Conservation (phyloP, 176 grass and related monocot species). For the Aegilops umbellulata region DNA sequence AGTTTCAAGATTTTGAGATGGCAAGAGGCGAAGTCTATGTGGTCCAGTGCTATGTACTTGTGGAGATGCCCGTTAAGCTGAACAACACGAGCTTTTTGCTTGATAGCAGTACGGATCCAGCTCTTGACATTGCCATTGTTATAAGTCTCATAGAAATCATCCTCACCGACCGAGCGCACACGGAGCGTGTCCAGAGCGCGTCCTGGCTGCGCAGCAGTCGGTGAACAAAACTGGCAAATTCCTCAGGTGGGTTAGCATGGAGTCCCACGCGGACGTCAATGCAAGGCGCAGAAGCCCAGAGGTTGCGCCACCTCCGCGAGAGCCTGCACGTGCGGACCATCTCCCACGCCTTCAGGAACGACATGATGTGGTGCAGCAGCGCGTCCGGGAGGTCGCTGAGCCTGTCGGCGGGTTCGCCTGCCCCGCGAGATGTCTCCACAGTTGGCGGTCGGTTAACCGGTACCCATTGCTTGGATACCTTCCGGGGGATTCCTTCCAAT, state of each 20-base stretch:
- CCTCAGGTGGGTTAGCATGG: not conserved
- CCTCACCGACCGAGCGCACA: not conserved
- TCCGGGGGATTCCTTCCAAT: not conserved
- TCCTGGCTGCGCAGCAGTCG: not conserved
- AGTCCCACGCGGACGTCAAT: not conserved
- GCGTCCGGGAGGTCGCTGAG: not conserved
- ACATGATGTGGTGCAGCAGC: not conserved
- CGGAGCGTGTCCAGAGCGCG: not conserved
- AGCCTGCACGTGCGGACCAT: not conserved
- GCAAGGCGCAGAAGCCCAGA: not conserved
- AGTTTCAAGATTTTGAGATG: conserved; percentile 12
- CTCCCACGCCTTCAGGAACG: not conserved
- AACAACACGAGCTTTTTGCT: not conserved
- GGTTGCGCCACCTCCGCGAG: not conserved
- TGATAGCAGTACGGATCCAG: not conserved
- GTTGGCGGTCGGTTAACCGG: not conserved
- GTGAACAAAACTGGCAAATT: not conserved
- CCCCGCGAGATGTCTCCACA: not conserved
- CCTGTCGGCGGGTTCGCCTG: not conserved
- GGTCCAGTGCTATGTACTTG: not conserved
- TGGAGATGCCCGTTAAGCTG: not conserved
- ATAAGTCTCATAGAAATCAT: not conserved
- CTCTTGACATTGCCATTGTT: not conserved
- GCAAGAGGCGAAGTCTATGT: not conserved
- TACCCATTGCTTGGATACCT: conserved; percentile 1